Percentiles rank a stretch among this genome's conserved stretches.
phyloP scores from a whole-genome alignment of 768 basidiomycete species.

The Tricholoma hemisulphureum region DNA sequence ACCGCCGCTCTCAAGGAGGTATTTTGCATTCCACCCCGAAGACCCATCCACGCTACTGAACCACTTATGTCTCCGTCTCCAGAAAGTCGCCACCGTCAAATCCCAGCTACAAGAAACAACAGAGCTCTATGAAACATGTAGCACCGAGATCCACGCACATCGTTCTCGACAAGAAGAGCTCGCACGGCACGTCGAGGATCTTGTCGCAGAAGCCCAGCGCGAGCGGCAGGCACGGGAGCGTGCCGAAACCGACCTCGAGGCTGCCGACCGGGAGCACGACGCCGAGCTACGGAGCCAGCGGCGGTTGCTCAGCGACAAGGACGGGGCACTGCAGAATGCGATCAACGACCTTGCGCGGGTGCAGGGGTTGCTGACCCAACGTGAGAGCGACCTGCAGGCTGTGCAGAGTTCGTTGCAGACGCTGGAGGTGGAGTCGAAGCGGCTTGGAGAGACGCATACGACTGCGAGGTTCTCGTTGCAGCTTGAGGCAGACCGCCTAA shows the following conservation, averaged over 20 bases:
- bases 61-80: constrained; percentile 7
- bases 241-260: constrained; percentile 52
- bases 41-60: neutral
- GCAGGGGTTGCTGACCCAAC: constrained; percentile 62
- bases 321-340: constrained; percentile 61
- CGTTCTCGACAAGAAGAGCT: constrained; percentile 76
- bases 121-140: constrained; percentile 62
- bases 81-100: constrained; percentile 73
- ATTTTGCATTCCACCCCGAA: constrained; percentile 16
- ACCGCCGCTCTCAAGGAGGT: constrained; percentile 81
- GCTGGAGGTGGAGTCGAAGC: constrained; percentile 74
- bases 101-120: constrained; percentile 63
- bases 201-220: constrained; percentile 59
- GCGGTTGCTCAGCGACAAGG: constrained; percentile 67
- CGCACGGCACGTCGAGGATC: constrained; percentile 68
- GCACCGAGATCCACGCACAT: constrained; percentile 63
- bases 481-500: constrained; percentile 83
- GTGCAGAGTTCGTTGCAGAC: constrained; percentile 71
- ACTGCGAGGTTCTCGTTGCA: constrained; percentile 84
- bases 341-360: constrained; percentile 61
- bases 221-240: constrained; percentile 58
- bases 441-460: constrained; percentile 80
- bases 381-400: constrained; percentile 71
- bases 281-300: constrained; percentile 56
- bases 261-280: constrained; percentile 63